Conservation (phyloP, 768 basidiomycete species). For the Lepiota venenata region DNA sequence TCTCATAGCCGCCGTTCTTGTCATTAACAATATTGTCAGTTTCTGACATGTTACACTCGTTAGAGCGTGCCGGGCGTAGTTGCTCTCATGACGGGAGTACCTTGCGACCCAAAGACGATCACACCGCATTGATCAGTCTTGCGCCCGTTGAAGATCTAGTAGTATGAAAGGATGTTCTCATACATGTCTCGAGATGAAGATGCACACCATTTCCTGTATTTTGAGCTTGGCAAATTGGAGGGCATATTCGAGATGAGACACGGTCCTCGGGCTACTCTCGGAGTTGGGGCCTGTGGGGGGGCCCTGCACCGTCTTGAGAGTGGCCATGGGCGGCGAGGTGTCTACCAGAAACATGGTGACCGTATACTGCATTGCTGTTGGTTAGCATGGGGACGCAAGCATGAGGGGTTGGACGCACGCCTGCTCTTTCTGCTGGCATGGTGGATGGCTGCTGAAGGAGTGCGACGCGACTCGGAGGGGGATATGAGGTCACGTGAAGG, state of each 20-base stretch:
- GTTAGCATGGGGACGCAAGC: conserved; percentile 13
- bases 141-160: conserved; percentile 85
- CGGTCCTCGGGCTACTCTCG: conserved; percentile 48
- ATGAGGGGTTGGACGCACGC: conserved; percentile 43
- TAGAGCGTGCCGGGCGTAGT: not conserved
- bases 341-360: conserved; percentile 91
- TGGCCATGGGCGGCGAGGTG: conserved; percentile 83
- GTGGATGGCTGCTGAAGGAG: no score
- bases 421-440: conserved; percentile 80
- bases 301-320: conserved; percentile 51
- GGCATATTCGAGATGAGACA: conserved; percentile 77
- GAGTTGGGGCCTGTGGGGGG: conserved; percentile 50
- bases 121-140: conserved; percentile 97
- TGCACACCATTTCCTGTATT: conserved; percentile 82
- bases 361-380: conserved; percentile 55
- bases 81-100: conserved; percentile 27
- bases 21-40: conserved; percentile 65
- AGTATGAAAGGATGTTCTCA: conserved; percentile 4
- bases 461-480: conserved; percentile 32
- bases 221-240: conserved; percentile 89
- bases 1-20: conserved; percentile 66
- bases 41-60: conserved; percentile 32
- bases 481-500: conserved; percentile 21
- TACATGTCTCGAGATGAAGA: not conserved
- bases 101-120: conserved; percentile 80